Conservation (phyloP, 805 yeast species). For the Kregervanrija pseudodelftensis region DNA sequence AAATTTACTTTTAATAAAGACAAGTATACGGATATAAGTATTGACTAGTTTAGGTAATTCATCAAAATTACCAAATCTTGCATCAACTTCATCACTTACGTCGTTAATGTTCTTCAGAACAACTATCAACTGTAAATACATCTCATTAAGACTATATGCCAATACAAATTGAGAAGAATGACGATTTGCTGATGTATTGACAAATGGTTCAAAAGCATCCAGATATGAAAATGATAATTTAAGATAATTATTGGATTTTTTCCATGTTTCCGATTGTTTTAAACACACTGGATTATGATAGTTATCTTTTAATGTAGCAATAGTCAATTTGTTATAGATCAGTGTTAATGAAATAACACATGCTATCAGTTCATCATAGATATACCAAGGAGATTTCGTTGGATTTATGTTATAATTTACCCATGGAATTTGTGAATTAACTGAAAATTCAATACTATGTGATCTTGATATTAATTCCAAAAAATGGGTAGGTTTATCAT, state of each 20-base stretch:
- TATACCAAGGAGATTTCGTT: constrained; percentile 11
- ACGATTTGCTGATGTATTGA: constrained; percentile 3
- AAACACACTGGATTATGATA: neutral
- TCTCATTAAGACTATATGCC: constrained; percentile 13
- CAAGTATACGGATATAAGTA: constrained; percentile 15
- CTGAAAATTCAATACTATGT: constrained; percentile 3
- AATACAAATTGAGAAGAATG: constrained; percentile 5
- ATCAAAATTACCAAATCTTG: constrained; percentile 19
- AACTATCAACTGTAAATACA: constrained; percentile 18
- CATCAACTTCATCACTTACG: constrained; percentile 14
- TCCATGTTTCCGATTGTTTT: constrained; percentile 14
- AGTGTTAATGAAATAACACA: constrained; percentile 13
- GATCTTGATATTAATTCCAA: constrained; percentile 10
- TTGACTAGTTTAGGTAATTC: constrained; percentile 17
- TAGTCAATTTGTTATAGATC: constrained; percentile 13
- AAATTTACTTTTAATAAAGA: constrained; percentile 10
- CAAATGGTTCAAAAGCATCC: constrained; percentile 10
- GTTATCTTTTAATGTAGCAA: constrained; percentile 10
- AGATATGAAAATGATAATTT: constrained; percentile 16
- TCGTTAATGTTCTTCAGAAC: constrained; percentile 17
- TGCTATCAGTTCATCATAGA: constrained; percentile 20
- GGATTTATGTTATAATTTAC: constrained; percentile 3
- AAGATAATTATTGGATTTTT: constrained; percentile 16
- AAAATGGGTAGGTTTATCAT: neutral
- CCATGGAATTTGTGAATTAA: constrained; percentile 15